A percentile compares a stretch with the other conserved stretches of the same genome.
These are phyloP conservation scores for Drechslerella coelobrocha DNA, from an alignment of 2,329 filamentous ascomycete species.

Conservation along the genomic window DNA sequence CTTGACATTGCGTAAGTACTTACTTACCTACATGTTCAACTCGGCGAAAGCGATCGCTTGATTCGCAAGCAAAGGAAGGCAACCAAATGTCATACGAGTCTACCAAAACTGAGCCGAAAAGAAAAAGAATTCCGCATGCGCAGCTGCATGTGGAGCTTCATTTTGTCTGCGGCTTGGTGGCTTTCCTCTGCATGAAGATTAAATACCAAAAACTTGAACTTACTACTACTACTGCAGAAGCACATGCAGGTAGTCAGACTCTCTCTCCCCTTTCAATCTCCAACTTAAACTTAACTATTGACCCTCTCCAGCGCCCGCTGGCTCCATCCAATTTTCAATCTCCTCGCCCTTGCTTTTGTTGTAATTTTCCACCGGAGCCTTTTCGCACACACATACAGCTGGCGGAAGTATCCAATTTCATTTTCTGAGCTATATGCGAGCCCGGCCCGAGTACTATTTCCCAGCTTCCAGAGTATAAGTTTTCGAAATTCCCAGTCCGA, in stretches of 20 bases:
- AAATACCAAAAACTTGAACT: slow-evolving; percentile 19
- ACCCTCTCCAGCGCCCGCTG: background rate
- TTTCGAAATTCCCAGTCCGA: background rate
- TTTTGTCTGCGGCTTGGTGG: slow-evolving; percentile 5
- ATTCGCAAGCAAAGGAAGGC: background rate
- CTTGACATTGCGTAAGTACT: too few relatives aligned
- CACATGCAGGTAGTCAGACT: slow-evolving; percentile 48
- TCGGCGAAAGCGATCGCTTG: too few relatives aligned
- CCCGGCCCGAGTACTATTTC: slow-evolving; percentile 13
- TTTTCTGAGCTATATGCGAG: slow-evolving; percentile 45
- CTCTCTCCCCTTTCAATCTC: slow-evolving; percentile 47
- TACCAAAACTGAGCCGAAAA: too few relatives aligned
- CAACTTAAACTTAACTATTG: slow-evolving; percentile 15
- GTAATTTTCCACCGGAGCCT: background rate
- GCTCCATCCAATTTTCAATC: slow-evolving; percentile 27
- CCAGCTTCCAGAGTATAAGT: slow-evolving; percentile 5
- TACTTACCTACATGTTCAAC: too few relatives aligned
- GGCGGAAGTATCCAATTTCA: slow-evolving; percentile 6
- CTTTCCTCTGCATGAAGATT: slow-evolving; percentile 14
- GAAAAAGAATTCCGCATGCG: background rate
- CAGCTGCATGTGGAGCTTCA: background rate
- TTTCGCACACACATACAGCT: background rate
- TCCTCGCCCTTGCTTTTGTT: slow-evolving; percentile 31
- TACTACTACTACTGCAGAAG: slow-evolving; percentile 12
- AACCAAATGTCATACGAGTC: too few relatives aligned